These are phyloP conservation scores for Neurospora sublineolata DNA, from an alignment of 495 filamentous ascomycete species.

Conservation along the genomic window DNA sequence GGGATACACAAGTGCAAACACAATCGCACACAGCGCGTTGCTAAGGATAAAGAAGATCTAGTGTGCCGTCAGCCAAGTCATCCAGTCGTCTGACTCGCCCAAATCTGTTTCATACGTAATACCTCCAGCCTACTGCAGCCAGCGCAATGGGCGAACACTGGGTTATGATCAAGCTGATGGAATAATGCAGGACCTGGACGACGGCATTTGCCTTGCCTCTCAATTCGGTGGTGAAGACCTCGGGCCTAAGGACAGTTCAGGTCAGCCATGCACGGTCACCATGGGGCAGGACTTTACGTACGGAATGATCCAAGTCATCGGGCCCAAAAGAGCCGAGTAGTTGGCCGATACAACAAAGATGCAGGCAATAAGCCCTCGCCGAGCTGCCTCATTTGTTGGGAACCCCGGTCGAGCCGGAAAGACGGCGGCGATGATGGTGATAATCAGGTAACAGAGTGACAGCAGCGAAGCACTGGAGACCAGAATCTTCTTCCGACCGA, in stretches of 20 bases:
- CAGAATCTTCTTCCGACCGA: conserved; percentile 42
- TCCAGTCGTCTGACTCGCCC: background rate
- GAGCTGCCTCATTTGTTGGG: conserved; percentile 26
- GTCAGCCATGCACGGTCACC: background rate
- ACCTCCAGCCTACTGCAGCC: conserved; percentile 34
- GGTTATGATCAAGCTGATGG: conserved; percentile 41
- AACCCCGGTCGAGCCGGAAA: conserved; percentile 27
- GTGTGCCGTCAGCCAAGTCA: background rate
- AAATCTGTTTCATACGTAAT: conserved; percentile 21
- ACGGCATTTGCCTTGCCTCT: conserved; percentile 42
- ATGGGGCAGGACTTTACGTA: conserved; percentile 2
- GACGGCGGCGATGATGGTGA: conserved; percentile 39
- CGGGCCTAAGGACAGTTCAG: conserved; percentile 17
- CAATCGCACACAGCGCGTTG: conserved; percentile 33
- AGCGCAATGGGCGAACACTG: conserved; percentile 46
- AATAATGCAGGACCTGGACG: conserved; percentile 44
- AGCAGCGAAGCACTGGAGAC: conserved; percentile 38
- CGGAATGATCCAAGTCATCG: conserved; percentile 46
- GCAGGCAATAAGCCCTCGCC: conserved; percentile 42
- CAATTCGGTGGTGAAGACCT: conserved; percentile 46
- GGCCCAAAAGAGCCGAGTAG: conserved; percentile 42
- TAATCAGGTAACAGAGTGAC: conserved; percentile 33
- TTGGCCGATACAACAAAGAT: conserved; percentile 48
- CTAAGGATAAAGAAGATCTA: conserved; percentile 42
- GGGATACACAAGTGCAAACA: conserved; percentile 39